Conservation (phyloP, 176 grass and related monocot species). For the Neostapfia colusana region DNA sequence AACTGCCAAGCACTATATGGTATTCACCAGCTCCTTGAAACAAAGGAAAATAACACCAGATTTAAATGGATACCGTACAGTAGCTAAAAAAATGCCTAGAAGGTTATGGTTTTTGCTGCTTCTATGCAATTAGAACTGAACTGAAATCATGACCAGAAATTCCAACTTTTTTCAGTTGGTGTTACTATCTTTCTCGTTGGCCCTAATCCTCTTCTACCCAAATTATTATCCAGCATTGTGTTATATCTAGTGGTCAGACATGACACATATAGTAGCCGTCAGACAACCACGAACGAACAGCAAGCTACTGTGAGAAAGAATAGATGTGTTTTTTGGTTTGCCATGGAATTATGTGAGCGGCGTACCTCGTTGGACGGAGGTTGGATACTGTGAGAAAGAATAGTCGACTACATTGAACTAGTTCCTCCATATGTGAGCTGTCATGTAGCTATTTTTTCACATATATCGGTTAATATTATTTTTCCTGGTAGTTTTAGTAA, state of each 20-base stretch:
- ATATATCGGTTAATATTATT: no score
- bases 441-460: no score
- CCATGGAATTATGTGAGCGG: no score
- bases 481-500: no score
- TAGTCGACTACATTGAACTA: no score
- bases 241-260: neutral
- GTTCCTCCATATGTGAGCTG: no score
- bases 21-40: neutral
- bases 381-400: no score
- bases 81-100: slow-evolving; percentile 4
- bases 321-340: neutral
- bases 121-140: neutral
- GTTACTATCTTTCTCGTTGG: neutral
- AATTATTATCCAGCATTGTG: slow-evolving; percentile 6
- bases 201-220: neutral
- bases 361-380: no score
- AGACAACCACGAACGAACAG: neutral
- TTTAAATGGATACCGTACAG: slow-evolving; percentile 8
- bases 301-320: neutral
- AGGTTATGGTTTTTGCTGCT: neutral
- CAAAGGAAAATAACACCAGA: slow-evolving; percentile 13
- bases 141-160: neutral
- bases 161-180: neutral
- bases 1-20: neutral
- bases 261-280: neutral